Conservation (phyloP, 1,139 yeast genomes). For the Ogataea hybrid region DNA sequence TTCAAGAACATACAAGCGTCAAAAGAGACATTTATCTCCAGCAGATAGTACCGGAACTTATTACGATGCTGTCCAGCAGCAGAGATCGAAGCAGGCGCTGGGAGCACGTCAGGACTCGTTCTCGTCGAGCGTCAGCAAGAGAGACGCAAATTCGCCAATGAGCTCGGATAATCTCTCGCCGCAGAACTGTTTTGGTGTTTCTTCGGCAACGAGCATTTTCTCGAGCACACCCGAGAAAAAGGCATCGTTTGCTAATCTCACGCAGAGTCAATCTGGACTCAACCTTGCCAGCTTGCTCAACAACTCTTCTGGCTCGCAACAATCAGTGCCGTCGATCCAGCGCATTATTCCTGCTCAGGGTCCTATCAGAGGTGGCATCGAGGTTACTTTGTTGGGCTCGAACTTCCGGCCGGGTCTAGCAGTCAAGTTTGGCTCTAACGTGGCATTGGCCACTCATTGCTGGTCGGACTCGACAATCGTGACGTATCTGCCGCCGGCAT, state of each 20-base stretch:
- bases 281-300: conserved; percentile 7
- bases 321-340: conserved; percentile 51
- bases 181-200: conserved; percentile 25
- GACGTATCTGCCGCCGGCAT: conserved; percentile 88
- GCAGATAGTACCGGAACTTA: conserved; percentile 25
- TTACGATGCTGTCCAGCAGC: conserved; percentile 28
- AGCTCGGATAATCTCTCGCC: conserved; percentile 33
- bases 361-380: conserved; percentile 93
- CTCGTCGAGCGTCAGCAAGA: conserved; percentile 21
- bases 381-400: conserved; percentile 83
- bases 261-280: conserved; percentile 2
- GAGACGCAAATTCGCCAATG: conserved; percentile 32
- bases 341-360: conserved; percentile 94
- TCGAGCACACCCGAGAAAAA: conserved; percentile 32
- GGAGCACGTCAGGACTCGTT: conserved; percentile 19
- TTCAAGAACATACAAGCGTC: conserved; percentile 33
- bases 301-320: conserved; percentile 13
- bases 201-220: conserved; percentile 32
- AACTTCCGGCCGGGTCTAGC: conserved; percentile 79
- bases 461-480: conserved; percentile 96
- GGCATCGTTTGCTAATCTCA: conserved; percentile 6
- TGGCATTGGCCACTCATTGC: conserved; percentile 86
- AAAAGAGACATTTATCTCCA: conserved; percentile 37
- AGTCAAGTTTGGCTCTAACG: conserved; percentile 83
- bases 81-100: conserved; percentile 15